Conservation (phyloP, 352 stramenopile species). For the Phytopythium helicoides region DNA sequence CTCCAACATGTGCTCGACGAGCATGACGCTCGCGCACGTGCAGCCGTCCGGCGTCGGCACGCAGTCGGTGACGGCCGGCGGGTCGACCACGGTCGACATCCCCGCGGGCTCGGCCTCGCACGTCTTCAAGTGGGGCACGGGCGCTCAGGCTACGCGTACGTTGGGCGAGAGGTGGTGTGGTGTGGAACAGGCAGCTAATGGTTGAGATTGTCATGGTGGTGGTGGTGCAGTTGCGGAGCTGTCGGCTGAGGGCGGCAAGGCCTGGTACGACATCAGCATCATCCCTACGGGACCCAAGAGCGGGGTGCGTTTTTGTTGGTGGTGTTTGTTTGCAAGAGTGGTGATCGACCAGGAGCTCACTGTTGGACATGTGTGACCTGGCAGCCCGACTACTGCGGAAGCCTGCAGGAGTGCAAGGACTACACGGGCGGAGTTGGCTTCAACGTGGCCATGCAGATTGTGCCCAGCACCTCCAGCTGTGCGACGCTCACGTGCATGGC, state of each 20-base stretch:
- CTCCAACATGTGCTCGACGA: slow-evolving; percentile 49
- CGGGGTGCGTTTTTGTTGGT: slow-evolving; percentile 50
- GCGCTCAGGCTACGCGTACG: slow-evolving; percentile 56
- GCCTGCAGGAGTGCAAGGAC: slow-evolving; percentile 51
- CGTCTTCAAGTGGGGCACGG: slow-evolving; percentile 48
- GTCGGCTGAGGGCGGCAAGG: slow-evolving; percentile 42
- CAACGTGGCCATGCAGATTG: slow-evolving; percentile 68
- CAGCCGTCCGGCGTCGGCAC: slow-evolving; percentile 18
- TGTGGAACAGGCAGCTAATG: too few species aligned
- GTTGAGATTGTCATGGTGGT: background rate
- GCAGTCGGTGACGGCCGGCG: slow-evolving; percentile 28
- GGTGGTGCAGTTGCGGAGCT: slow-evolving; percentile 55
- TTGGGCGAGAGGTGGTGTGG: too few species aligned
- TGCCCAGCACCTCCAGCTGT: slow-evolving; percentile 36
- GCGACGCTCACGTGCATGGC: slow-evolving; percentile 46
- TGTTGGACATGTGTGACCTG: background rate
- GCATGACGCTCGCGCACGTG: slow-evolving; percentile 44
- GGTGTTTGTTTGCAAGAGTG: too few species aligned
- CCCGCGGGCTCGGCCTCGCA: slow-evolving; percentile 27
- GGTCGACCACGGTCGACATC: slow-evolving; percentile 29
- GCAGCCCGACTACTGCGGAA: slow-evolving; percentile 56
- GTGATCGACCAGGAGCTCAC: too few species aligned
- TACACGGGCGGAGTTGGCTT: slow-evolving; percentile 59
- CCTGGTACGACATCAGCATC: slow-evolving; percentile 75
- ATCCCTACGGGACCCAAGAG: slow-evolving; percentile 64